phyloP scores from a whole-genome alignment of 2,329 filamentous ascomycete genomes.

The Ilyonectria sp. region DNA sequence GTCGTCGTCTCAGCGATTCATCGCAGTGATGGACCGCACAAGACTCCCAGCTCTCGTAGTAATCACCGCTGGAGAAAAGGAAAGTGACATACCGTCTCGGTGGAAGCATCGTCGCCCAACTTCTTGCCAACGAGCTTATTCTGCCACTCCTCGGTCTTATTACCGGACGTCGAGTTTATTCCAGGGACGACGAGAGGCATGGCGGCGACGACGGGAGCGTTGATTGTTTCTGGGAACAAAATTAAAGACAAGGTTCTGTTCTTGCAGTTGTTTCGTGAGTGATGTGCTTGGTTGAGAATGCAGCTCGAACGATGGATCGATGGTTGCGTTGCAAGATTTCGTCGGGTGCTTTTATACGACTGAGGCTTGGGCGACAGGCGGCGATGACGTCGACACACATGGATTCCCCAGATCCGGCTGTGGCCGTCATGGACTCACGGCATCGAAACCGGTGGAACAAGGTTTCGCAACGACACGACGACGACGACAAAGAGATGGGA shows the following conservation, averaged over 20 bases:
- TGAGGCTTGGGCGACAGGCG: background rate
- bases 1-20: background rate
- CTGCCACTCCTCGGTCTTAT: conserved; percentile 71
- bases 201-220: conserved; percentile 34
- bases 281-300: background rate
- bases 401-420: conserved; percentile 18
- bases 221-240: conserved; percentile 16
- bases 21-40: background rate
- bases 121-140: conserved; percentile 77
- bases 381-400: conserved; percentile 50
- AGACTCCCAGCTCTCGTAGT: background rate
- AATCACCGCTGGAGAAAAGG: background rate
- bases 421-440: conserved; percentile 10
- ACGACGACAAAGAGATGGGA: conserved; percentile 12
- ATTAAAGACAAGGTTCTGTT: conserved; percentile 16
- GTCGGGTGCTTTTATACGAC: background rate
- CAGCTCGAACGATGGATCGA: background rate
- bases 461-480: background rate
- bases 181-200: conserved; percentile 78
- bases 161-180: conserved; percentile 63
- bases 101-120: conserved; percentile 64
- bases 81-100: conserved; percentile 64
- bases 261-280: background rate
- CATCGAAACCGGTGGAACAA: conserved; percentile 1
- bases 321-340: background rate